phyloP scores from a whole-genome alignment of 768 basidiomycete species.

The Auriculariales sp. region DNA sequence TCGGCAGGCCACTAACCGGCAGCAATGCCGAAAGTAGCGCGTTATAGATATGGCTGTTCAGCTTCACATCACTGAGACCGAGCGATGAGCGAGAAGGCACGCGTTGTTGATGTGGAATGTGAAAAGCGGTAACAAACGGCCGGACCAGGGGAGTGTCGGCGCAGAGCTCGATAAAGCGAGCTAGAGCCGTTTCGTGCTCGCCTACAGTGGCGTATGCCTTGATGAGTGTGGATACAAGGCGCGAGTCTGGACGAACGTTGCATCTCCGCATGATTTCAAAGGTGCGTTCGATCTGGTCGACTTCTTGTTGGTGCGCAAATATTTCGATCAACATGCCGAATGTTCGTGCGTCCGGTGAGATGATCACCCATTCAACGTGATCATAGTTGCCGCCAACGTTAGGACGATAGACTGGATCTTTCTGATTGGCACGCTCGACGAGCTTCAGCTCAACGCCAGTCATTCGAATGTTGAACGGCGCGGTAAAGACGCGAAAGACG shows the following conservation, averaged over 20 bases:
- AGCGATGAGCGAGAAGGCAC: constrained; percentile 7
- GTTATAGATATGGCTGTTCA: constrained; percentile 1
- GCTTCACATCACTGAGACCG: background rate
- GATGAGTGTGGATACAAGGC: constrained; percentile 38
- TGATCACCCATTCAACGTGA: background rate
- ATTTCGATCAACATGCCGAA: constrained; percentile 50
- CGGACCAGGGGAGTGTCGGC: constrained; percentile 10
- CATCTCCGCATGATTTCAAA: constrained; percentile 33
- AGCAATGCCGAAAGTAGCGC: background rate
- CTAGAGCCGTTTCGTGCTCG: constrained; percentile 33
- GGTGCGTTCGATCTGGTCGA: constrained; percentile 27
- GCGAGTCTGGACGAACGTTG: constrained; percentile 30
- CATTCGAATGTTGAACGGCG: constrained; percentile 1
- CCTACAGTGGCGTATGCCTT: constrained; percentile 37
- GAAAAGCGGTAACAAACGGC: constrained; percentile 12
- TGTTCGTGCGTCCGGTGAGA: constrained; percentile 38
- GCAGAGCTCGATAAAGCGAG: constrained; percentile 35
- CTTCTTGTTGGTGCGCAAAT: constrained; percentile 27
- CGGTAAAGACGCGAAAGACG: background rate
- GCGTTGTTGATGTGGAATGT: constrained; percentile 15
- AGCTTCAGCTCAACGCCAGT: constrained; percentile 1
- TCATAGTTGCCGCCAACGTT: constrained; percentile 1
- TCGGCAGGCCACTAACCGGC: background rate
- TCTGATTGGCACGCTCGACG: background rate
- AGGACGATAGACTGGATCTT: background rate